Conservation (phyloP, 768 basidiomycete species). For the Tulasnella sp. region DNA sequence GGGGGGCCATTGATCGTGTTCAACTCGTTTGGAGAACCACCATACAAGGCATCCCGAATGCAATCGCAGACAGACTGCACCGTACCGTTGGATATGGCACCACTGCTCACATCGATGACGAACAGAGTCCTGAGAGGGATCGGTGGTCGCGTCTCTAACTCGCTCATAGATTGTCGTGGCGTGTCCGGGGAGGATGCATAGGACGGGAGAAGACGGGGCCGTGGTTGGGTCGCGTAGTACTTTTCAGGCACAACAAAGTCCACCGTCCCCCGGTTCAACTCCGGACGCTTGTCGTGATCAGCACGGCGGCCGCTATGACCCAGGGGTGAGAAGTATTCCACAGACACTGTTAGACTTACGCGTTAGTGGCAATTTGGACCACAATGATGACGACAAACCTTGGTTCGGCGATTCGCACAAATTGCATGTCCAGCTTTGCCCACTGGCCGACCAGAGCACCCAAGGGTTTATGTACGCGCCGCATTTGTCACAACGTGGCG, state of each 20-base stretch:
- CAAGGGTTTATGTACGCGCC: conserved; percentile 89
- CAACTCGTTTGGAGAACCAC: conserved; percentile 30
- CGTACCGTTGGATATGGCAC: conserved; percentile 57
- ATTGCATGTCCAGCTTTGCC: conserved; percentile 85
- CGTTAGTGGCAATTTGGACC: not conserved
- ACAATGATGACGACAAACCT: conserved; percentile 40
- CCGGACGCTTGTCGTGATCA: conserved; percentile 71
- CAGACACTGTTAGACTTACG: conserved; percentile 39
- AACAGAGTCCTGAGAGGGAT: conserved; percentile 68
- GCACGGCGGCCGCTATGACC: conserved; percentile 64
- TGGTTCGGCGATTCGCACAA: conserved; percentile 72
- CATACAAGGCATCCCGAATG: conserved; percentile 54
- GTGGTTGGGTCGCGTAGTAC: conserved; percentile 74
- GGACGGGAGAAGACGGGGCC: conserved; percentile 39
- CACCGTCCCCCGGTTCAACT: conserved; percentile 80
- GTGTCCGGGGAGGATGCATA: conserved; percentile 37
- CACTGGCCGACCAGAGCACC: conserved; percentile 75
- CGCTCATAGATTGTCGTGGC: conserved; percentile 24
- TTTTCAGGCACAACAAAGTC: conserved; percentile 74
- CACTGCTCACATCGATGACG: conserved; percentile 68
- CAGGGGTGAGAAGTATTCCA: conserved; percentile 75
- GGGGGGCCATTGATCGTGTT: conserved; percentile 29
- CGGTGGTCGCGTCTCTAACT: conserved; percentile 36
- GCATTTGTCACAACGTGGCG: conserved; percentile 73
- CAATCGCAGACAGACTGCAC: conserved; percentile 50